Base-by-base conservation (phyloP, 176 grass and related monocot genomes). In the Oryza longistaminata region DNA sequence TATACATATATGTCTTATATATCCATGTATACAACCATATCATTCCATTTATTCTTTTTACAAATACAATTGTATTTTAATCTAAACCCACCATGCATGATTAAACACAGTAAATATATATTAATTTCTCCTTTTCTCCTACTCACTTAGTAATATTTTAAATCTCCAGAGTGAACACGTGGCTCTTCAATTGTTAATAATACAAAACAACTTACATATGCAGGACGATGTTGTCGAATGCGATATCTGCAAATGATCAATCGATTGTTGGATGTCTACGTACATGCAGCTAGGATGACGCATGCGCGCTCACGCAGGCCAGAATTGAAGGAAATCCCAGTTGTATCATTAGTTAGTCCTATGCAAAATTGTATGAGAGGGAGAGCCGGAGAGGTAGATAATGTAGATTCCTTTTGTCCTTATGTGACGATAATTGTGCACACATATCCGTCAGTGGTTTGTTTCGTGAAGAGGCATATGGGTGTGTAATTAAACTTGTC, bases 201-300 rank as follows among this genome's bases (percentile, higher is more conserved):
- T 53, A 55, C 52, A 19, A 19, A 40, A 40, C 39, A 40, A 40
- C 3, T 7, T 7, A 61, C 21, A 9, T 61, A 61, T 61, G 64
- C 77, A 90, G 91, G 85, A 46, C 67, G 48, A 17, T 14, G 72
- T 2, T 2, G 67, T 68, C 8, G 81, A 90, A 85, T 93, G 87
- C 26, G 62, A 93, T 44, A 9, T 21, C 19, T 90, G 87, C 85
- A 90, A 93, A 37, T 90, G 85, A 89, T 6, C 68, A 40, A 40
- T 9, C 8, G 5, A 61, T 22, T 12, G 4, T 22, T 61, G 55
- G 19, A 61, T 61, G 21, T 61, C 55, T 61, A 61, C 39, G 39
- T 40, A 40, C 1, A 40, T 40, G 39, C 39, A 9, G 29, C 29
- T 31, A 31, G 55, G 17, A 55, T 55, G 52, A 40, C 35, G 35